Evolutionary conservation across 208 protist genomes (phyloP), one percentile per base, ranked within the genome.

Genomic region (Leishmania braziliensis): DNA sequence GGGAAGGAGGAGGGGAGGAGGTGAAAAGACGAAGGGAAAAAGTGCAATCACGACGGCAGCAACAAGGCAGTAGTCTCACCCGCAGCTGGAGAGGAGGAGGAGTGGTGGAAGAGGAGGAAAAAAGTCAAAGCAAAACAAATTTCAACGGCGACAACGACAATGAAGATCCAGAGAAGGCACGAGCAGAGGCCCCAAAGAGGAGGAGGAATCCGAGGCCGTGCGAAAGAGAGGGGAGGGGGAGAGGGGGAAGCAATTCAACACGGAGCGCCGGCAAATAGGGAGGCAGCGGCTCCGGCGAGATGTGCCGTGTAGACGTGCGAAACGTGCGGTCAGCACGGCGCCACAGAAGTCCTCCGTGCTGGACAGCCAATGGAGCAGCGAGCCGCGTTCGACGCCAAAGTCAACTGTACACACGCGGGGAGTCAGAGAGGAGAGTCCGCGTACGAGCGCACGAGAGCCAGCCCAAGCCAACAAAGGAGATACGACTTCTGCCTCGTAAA

Each of bases 151-250:
- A 46, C 43, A 46, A 46, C 43, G 4, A 46, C 43, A 46, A 46
- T 46, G 39, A 86, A 82, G 60, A 70, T 12, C 20, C 65, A 71
- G 70, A 75, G 12, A 75, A 54, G 50, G 50, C 9, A 36, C 43
- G 70, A 56, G 43, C 23, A 60, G 26, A 14, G 20, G 5, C 16
- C 43, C 43, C 43, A 46, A 46, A 48, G 5, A 46, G 70, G 12
- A 54, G 16, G 26, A 20, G 43, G 39, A n/a, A 26, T 62, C 18
- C 23, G 56, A n/a, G 56, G 23, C 56, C 56, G 8, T 39, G 54
- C 26, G 29, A 46, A 6, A 70, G 65, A 46, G 29, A 70, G 65
- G 65, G 65, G 33, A 43, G 29, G 63, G 26, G 46, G 51, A 56
- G 16, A 23, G 26, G 16, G 36, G 36, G 20, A 43, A 23, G 66